Evolutionary conservation across 768 basidiomycete species (phyloP), one percentile per base, ranked within the genome.

Genomic region (Megacollybia marginata): DNA sequence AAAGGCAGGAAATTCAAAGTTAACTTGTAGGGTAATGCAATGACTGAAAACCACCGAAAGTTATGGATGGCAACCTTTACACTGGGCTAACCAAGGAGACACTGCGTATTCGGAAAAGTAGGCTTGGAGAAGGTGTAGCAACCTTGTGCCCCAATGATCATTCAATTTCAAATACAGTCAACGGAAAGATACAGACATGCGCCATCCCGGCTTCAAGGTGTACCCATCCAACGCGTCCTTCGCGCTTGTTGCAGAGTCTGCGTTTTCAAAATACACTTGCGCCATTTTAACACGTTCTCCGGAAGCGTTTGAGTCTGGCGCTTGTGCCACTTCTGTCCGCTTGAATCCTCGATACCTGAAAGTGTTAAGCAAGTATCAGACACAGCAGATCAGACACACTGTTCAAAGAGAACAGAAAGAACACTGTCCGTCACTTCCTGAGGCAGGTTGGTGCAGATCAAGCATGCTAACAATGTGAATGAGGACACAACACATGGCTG

Each of bases 391-490:
- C 42, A 28, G 2, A 81, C 92, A 50, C 60, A 94, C 92, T 93
- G 90, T 66, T 92, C 88, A 72, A 95, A 95, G 15, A 96, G 69
- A 15, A 92, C 88, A 4, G 83, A 79, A 23, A 97, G 75, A 31
- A 93, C 86, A 52, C 87, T 85, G 56, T 90, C 83, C 28, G 87
- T 91, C 44, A 93, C 90, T 65, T 96, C 92, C 62, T 87, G 82
- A 0, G 93, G 93, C 18, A 97, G 72, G 65, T 94, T 94, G 49
- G 88, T 83, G 66, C 88, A 90, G 48, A 86, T 68, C 48, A 93
- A 66, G 42, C 82, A 74, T 43, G 78, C 68, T 32, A 45, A 34
- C 4, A 40, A 40, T 19, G 8, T 40, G 38, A 40, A 40, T 40
- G 19, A 40, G 15, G 38, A 19, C 19, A 40, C 6, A 6, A 28